These are phyloP conservation scores for Kickxella alabastrina DNA, from an alignment of 192 early-diverging fungal genomes.

Conservation along the genomic window DNA sequence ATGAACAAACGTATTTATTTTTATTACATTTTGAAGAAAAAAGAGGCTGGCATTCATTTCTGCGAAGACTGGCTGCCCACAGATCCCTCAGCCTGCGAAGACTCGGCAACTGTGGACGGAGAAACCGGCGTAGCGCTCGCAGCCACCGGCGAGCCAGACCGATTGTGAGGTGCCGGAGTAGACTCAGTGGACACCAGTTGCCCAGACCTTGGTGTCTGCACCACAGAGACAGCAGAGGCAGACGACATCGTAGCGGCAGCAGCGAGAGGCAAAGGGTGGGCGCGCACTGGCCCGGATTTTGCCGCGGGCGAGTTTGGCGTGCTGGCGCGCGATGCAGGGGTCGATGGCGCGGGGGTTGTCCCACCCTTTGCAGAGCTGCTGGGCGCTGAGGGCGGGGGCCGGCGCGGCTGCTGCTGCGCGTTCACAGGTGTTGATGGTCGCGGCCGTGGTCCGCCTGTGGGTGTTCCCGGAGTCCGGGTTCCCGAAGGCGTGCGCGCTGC, in stretches of 20 bases:
- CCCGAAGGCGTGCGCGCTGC: background rate
- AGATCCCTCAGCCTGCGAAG: background rate
- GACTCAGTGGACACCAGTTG: background rate
- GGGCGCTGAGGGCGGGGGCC: background rate
- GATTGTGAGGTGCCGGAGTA: background rate
- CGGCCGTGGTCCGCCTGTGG: conserved; percentile 5
- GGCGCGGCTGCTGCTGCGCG: conserved; percentile 10
- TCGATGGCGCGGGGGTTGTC: conserved; percentile 8
- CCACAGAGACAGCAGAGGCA: background rate
- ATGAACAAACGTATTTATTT: background rate
- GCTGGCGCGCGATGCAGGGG: conserved; percentile 26
- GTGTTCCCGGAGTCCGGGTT: conserved; percentile 2
- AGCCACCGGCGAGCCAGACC: background rate
- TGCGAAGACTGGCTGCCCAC: too few species aligned
- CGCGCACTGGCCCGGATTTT: background rate
- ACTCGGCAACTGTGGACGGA: background rate
- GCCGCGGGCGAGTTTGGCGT: conserved; percentile 7
- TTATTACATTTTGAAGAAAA: background rate
- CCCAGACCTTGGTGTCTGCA: background rate
- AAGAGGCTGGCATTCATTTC: background rate
- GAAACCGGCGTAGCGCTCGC: background rate
- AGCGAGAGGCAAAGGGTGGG: background rate
- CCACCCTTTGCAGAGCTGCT: conserved; percentile 10
- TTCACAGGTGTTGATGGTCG: conserved; percentile 1
- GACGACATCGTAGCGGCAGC: background rate